These are phyloP conservation scores for Hypoxylon sp. DNA, from an alignment of 2,329 filamentous ascomycete genomes.

Conservation along the genomic window DNA sequence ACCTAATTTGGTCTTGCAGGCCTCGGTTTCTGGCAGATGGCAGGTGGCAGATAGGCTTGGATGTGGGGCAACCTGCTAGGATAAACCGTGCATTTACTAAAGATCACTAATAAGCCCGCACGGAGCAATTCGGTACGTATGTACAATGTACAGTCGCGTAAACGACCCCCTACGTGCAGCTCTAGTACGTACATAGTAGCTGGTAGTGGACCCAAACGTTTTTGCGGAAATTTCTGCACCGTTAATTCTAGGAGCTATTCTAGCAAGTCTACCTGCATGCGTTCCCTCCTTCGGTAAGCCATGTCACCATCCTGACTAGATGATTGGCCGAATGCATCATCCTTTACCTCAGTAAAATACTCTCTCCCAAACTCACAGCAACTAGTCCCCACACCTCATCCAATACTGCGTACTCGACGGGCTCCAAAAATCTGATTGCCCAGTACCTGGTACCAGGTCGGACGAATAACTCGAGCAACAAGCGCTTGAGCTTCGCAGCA, in stretches of 20 bases:
- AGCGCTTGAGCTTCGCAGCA: slow-evolving; percentile 10
- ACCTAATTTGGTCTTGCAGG: slow-evolving; percentile 37
- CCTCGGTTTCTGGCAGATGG: slow-evolving; percentile 35
- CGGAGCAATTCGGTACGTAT: slow-evolving; percentile 39
- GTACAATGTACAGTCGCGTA: background rate
- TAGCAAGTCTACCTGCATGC: slow-evolving; percentile 31
- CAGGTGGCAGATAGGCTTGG: slow-evolving; percentile 34
- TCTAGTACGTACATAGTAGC: slow-evolving; percentile 6
- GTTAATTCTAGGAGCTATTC: slow-evolving; percentile 43
- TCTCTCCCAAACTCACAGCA: slow-evolving; percentile 35
- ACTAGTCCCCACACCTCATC: slow-evolving; percentile 31
- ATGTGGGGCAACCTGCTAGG: slow-evolving; percentile 25
- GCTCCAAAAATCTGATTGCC: slow-evolving; percentile 27
- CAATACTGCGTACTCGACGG: slow-evolving; percentile 37
- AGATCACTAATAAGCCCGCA: slow-evolving; percentile 38
- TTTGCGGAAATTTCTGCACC: slow-evolving; percentile 47
- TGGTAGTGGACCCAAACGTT: slow-evolving; percentile 32
- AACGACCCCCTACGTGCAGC: background rate
- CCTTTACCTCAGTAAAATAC: slow-evolving; percentile 38
- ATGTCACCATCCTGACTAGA: slow-evolving; percentile 9
- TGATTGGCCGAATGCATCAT: slow-evolving; percentile 35
- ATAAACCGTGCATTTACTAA: slow-evolving; percentile 33
- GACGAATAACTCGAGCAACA: slow-evolving; percentile 16
- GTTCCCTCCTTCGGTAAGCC: slow-evolving; percentile 47
- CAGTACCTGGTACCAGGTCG: slow-evolving; percentile 34